These are phyloP conservation scores for Drechslerella stenobrocha DNA, from an alignment of 2,329 filamentous ascomycete species.

Conservation along the genomic window DNA sequence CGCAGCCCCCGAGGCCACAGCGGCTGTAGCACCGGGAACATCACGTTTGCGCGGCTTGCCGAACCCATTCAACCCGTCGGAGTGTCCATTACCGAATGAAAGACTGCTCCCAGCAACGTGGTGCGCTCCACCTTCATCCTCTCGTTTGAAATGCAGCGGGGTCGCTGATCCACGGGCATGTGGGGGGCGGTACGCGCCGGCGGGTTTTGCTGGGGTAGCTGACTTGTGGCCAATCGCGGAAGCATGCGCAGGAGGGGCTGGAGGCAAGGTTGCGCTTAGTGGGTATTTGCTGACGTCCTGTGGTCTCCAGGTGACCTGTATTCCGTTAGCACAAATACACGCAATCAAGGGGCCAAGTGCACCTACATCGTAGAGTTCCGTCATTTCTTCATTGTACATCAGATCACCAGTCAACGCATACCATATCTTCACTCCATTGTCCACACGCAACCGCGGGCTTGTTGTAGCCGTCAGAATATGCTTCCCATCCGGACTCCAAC, in stretches of 20 bases:
- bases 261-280: conserved; percentile 70
- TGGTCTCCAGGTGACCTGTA: conserved; percentile 72
- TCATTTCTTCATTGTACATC: conserved; percentile 95
- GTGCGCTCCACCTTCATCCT: conserved; percentile 91
- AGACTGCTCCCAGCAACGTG: conserved; percentile 62
- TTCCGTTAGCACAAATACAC: conserved; percentile 8
- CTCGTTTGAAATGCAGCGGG: conserved; percentile 92
- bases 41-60: conserved; percentile 68
- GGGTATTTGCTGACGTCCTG: conserved; percentile 66
- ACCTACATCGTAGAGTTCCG: conserved; percentile 78
- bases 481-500: conserved; percentile 94
- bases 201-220: conserved; percentile 88
- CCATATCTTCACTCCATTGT: conserved; percentile 95
- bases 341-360: neutral
- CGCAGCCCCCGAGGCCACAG: conserved; percentile 69
- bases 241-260: conserved; percentile 74
- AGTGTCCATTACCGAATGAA: conserved; percentile 65
- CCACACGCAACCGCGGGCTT: conserved; percentile 88
- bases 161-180: conserved; percentile 87
- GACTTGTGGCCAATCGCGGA: conserved; percentile 82
- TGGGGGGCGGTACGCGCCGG: conserved; percentile 93
- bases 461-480: conserved; percentile 98
- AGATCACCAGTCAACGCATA: conserved; percentile 77
- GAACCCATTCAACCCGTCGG: conserved; percentile 62
- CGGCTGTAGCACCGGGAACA: conserved; percentile 86